These are phyloP conservation scores for Panaeolus papilionaceus DNA, from an alignment of 768 basidiomycete species.

Conservation along the genomic window DNA sequence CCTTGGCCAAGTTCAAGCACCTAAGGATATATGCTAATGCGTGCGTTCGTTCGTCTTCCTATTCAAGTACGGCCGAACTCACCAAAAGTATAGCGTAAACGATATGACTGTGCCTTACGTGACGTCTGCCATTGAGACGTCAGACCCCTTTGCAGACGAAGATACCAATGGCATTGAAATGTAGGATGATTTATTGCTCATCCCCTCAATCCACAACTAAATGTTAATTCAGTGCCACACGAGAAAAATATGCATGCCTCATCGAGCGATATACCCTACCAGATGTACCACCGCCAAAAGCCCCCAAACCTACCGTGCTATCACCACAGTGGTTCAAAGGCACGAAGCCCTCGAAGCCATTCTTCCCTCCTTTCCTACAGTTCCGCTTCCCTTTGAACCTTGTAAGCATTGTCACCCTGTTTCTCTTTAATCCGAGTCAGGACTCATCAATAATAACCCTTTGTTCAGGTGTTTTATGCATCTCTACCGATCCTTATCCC, in stretches of 20 bases:
- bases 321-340: constrained; percentile 53
- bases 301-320: constrained; percentile 45
- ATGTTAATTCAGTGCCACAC: constrained; percentile 49
- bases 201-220: neutral
- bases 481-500: constrained; percentile 74
- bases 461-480: constrained; percentile 53
- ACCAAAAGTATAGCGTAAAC: constrained; percentile 52
- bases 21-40: constrained; percentile 85
- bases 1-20: constrained; percentile 67
- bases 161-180: constrained; percentile 64
- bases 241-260: constrained; percentile 61
- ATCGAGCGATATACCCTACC: constrained; percentile 60
- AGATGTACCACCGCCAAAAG: constrained; percentile 44
- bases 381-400: constrained; percentile 73
- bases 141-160: constrained; percentile 69
- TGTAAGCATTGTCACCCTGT: constrained; percentile 45
- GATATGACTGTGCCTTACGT: constrained; percentile 86
- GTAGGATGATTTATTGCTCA: constrained; percentile 42
- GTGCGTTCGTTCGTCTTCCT: constrained; percentile 44
- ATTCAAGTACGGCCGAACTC: constrained; percentile 10
- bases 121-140: constrained; percentile 73
- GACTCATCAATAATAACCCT: constrained; percentile 14
- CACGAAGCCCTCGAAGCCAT: constrained; percentile 43
- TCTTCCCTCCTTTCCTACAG: constrained; percentile 66
- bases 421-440: neutral